phyloP scores from a whole-genome alignment of 768 basidiomycete species.

The Mrakia gelida region DNA sequence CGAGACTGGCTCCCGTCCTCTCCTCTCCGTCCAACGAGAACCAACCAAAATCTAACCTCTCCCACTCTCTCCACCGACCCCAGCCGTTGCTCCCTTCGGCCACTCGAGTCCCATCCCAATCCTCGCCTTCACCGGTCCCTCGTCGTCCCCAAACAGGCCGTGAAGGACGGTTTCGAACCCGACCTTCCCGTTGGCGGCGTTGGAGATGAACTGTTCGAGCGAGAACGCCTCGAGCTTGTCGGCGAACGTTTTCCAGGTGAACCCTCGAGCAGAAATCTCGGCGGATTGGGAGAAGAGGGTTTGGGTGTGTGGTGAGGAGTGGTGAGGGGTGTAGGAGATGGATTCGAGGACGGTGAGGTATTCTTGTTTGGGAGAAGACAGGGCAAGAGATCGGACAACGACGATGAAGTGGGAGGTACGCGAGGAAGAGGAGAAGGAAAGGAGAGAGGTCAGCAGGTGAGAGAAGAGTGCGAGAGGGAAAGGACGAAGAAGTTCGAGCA shows the following conservation, averaged over 20 bases:
- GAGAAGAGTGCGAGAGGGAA: constrained; percentile 37
- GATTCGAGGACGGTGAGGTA: constrained; percentile 56
- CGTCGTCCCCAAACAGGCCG: constrained; percentile 56
- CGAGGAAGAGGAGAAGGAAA: not conserved
- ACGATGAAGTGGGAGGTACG: not conserved
- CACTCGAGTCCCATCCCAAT: constrained; percentile 3
- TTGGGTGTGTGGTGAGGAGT: constrained; percentile 47
- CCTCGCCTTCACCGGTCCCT: not conserved
- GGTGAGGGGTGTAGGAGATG: constrained; percentile 76
- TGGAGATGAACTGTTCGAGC: constrained; percentile 83
- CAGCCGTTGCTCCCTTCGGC: constrained; percentile 8
- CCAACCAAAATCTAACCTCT: not conserved
- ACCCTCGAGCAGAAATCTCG: constrained; percentile 69
- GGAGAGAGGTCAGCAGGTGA: not conserved
- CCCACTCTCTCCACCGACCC: not conserved
- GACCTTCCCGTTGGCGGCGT: constrained; percentile 80
- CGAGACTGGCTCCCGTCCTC: not conserved
- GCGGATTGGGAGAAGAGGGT: constrained; percentile 86
- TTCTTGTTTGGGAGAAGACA: not conserved
- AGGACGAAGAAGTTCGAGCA: not conserved
- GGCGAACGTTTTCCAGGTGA: constrained; percentile 73
- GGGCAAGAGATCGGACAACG: not conserved
- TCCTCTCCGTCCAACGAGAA: no score
- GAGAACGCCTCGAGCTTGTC: constrained; percentile 81
- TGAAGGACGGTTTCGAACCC: constrained; percentile 86